phyloP scores from a whole-genome alignment of 495 filamentous ascomycete genomes.

The Podospora bellae-mahoneyi region DNA sequence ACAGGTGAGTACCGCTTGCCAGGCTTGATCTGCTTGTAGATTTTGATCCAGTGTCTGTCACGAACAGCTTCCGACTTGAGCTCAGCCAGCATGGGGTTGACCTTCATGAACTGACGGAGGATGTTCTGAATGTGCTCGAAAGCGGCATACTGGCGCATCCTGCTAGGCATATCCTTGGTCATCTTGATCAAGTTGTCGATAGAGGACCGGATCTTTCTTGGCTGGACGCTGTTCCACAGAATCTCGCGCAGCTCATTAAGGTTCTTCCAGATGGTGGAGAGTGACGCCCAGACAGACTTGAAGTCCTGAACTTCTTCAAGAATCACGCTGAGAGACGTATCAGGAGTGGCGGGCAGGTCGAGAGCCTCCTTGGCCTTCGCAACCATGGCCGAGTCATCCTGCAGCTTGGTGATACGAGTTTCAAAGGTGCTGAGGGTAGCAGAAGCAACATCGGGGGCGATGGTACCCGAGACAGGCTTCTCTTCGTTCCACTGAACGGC shows the following conservation, averaged over 20 bases:
- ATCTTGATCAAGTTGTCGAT: constrained; percentile 92
- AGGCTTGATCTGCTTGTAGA: constrained; percentile 91
- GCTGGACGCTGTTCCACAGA: constrained; percentile 89
- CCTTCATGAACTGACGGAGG: constrained; percentile 81
- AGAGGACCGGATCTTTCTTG: constrained; percentile 81
- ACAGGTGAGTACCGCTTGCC: constrained; percentile 84
- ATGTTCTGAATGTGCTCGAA: constrained; percentile 96
- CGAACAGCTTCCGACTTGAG: constrained; percentile 96
- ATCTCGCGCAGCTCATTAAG: constrained; percentile 88
- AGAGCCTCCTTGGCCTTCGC: constrained; percentile 94
- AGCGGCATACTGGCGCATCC: constrained; percentile 98
- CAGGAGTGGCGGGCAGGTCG: constrained; percentile 73
- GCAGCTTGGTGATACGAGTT: constrained; percentile 71
- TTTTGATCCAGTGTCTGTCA: constrained; percentile 94
- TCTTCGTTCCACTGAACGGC: constrained; percentile 86
- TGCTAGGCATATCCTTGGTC: constrained; percentile 98
- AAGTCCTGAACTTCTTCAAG: constrained; percentile 98
- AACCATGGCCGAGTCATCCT: constrained; percentile 88
- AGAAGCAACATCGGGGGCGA: constrained; percentile 81
- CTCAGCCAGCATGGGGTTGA: constrained; percentile 81
- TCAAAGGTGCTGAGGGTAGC: constrained; percentile 77
- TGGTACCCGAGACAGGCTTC: constrained; percentile 92
- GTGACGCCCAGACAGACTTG: constrained; percentile 92
- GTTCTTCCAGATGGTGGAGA: constrained; percentile 96
- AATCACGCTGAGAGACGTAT: constrained; percentile 72